phyloP scores from a whole-genome alignment of 2,329 filamentous ascomycete species.

The Pseudogymnoascus sp. region DNA sequence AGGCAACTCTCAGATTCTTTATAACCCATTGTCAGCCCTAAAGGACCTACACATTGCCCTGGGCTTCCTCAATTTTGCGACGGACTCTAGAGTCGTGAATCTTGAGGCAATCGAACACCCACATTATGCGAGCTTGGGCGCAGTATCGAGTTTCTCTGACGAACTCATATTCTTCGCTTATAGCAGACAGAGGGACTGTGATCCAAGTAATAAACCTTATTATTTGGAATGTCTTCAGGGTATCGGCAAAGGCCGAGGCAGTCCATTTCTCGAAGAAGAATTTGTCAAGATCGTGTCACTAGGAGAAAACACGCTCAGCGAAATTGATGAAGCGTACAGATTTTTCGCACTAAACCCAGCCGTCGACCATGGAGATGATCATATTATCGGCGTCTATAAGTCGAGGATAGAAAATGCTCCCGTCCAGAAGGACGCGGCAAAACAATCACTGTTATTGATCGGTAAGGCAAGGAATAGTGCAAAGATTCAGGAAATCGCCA shows the following conservation, averaged over 20 bases:
- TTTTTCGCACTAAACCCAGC: slow-evolving; percentile 48
- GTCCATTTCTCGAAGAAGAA: slow-evolving; percentile 49
- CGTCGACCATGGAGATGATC: slow-evolving; percentile 44
- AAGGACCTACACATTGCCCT: slow-evolving; percentile 24
- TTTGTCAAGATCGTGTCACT: slow-evolving; percentile 50
- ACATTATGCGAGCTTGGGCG: slow-evolving; percentile 55
- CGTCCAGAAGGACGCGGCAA: slow-evolving; percentile 46
- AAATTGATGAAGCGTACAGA: slow-evolving; percentile 50
- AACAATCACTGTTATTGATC: slow-evolving; percentile 51
- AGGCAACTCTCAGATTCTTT: slow-evolving; percentile 10
- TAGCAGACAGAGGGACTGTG: slow-evolving; percentile 46
- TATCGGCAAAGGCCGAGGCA: slow-evolving; percentile 44
- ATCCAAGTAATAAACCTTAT: slow-evolving; percentile 42
- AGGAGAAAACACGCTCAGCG: slow-evolving; percentile 48
- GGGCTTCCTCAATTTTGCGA: slow-evolving; percentile 26
- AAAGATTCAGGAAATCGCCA: slow-evolving; percentile 49
- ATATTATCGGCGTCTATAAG: slow-evolving; percentile 55
- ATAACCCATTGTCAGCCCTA: slow-evolving; percentile 17
- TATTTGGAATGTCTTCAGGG: slow-evolving; percentile 60
- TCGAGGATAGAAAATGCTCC: slow-evolving; percentile 49
- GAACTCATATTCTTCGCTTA: slow-evolving; percentile 55
- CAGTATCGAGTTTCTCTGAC: slow-evolving; percentile 55
- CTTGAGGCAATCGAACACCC: slow-evolving; percentile 32
- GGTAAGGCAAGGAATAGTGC: slow-evolving; percentile 50
- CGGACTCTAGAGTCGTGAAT: slow-evolving; percentile 23